phyloP scores from a whole-genome alignment of 169 alveolate genomes.

The Cyclospora cayetanensis region DNA sequence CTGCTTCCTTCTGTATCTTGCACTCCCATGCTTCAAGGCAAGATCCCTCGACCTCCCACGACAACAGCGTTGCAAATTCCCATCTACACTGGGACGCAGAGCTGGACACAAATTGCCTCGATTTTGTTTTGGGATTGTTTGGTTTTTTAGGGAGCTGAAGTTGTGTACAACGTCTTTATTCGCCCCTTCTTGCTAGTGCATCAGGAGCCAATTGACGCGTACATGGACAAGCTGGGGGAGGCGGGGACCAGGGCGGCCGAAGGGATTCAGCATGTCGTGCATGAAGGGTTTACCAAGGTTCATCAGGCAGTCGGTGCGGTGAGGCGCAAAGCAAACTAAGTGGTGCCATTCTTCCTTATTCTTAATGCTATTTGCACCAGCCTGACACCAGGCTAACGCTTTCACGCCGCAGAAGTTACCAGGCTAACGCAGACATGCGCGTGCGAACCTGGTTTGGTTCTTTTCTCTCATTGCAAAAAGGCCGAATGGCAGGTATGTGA shows the following conservation, averaged over 20 bases:
- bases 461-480: too few relatives aligned
- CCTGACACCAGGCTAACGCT: too few relatives aligned
- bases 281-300: conserved; percentile 24
- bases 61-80: not conserved
- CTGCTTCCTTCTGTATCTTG: conserved; percentile 86
- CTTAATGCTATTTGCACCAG: too few relatives aligned
- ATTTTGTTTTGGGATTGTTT: not conserved
- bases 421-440: too few relatives aligned
- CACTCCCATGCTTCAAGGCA: conserved; percentile 79
- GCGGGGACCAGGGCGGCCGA: conserved; percentile 55
- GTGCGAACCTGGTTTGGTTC: too few relatives aligned
- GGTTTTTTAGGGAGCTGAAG: conserved; percentile 79
- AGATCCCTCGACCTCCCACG: not conserved
- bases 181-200: conserved; percentile 79
- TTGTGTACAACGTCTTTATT: conserved; percentile 75
- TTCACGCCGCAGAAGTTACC: too few relatives aligned
- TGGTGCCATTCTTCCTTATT: too few relatives aligned
- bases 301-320: conserved; percentile 43
- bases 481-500: too few relatives aligned
- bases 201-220: conserved; percentile 77
- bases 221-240: conserved; percentile 62
- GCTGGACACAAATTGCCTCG: not conserved
- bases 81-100: not conserved
- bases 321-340: too few relatives aligned
- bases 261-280: conserved; percentile 39